Conservation (phyloP, 805 yeast genomes). For the Metschnikowia peoriensis region DNA sequence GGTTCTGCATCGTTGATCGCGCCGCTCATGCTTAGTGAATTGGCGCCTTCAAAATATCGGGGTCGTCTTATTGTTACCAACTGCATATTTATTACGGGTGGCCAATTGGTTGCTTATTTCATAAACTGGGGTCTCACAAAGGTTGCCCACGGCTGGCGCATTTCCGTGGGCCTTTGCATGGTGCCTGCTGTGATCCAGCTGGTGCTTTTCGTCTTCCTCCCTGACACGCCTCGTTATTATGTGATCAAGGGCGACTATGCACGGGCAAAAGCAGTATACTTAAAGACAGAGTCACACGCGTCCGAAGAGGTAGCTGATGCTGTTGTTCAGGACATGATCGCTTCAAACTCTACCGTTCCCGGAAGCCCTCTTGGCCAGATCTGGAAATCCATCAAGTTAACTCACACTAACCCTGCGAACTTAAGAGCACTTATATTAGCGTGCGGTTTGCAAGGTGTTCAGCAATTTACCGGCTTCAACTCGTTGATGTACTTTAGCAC, state of each 20-base stretch:
- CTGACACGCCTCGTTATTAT: conserved; percentile 93
- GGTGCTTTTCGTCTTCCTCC: conserved; percentile 75
- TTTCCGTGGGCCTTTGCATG: conserved; percentile 85
- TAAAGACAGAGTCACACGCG: conserved; percentile 60
- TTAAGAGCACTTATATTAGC: conserved; percentile 86
- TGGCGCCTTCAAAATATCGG: conserved; percentile 88
- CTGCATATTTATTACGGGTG: conserved; percentile 89
- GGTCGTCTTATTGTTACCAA: conserved; percentile 89
- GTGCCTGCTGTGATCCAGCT: conserved; percentile 83
- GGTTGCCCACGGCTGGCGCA: conserved; percentile 87
- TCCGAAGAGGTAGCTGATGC: conserved; percentile 61
- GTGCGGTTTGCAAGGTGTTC: conserved; percentile 93
- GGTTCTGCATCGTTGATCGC: conserved; percentile 93
- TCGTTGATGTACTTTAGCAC: conserved; percentile 94
- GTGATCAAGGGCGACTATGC: conserved; percentile 66
- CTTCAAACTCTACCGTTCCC: conserved; percentile 41
- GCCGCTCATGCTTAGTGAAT: conserved; percentile 89
- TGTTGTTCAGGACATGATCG: conserved; percentile 65
- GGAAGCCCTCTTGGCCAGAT: conserved; percentile 48
- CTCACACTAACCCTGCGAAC: conserved; percentile 72
- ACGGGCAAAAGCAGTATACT: conserved; percentile 64
- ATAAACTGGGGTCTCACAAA: conserved; percentile 82
- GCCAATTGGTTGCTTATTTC: conserved; percentile 91
- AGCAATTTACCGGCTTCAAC: conserved; percentile 96
- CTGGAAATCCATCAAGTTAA: conserved; percentile 58